Percentiles rank a stretch among this genome's conserved stretches.
Evolutionary conservation across 345 rosid genomes (phyloP).

Genomic region (Eucalyptus tenuipes): DNA sequence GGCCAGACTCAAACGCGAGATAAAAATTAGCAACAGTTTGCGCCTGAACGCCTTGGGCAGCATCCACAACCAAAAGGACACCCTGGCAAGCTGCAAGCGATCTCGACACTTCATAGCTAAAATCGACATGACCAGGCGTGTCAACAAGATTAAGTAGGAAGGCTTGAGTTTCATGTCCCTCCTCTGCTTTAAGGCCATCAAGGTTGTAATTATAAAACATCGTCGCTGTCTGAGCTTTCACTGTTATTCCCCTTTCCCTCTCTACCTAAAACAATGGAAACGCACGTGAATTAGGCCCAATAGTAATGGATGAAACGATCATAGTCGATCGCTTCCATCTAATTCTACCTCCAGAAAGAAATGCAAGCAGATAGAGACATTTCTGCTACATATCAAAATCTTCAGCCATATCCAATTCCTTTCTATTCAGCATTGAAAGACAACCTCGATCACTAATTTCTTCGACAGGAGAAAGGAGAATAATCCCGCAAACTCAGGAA

Average conservation of each 20-base stretch:
- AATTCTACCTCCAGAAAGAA: not conserved
- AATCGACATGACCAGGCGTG: slow-evolving; percentile 98
- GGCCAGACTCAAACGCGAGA: slow-evolving; percentile 85
- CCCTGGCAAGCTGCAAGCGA: slow-evolving; percentile 99
- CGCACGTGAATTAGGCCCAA: not conserved
- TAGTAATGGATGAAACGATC: not conserved
- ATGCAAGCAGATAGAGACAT: not conserved
- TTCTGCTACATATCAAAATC: not conserved
- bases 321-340: not conserved
- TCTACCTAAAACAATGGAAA: slow-evolving; percentile 46
- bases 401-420: not conserved
- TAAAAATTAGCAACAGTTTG: slow-evolving; percentile 97
- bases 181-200: not conserved
- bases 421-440: not conserved
- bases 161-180: slow-evolving; percentile 16
- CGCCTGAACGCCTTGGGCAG: slow-evolving; percentile 98
- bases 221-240: slow-evolving; percentile 95
- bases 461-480: not conserved
- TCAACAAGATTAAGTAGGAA: slow-evolving; percentile 75
- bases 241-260: slow-evolving; percentile 98
- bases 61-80: slow-evolving; percentile 93
- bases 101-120: slow-evolving; percentile 96
- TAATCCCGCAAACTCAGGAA: not conserved
- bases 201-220: slow-evolving; percentile 56
- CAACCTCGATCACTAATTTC: not conserved